Evolutionary conservation across 2,329 filamentous ascomycete species (phyloP).

Genomic region (Aspergillus versicolor): DNA sequence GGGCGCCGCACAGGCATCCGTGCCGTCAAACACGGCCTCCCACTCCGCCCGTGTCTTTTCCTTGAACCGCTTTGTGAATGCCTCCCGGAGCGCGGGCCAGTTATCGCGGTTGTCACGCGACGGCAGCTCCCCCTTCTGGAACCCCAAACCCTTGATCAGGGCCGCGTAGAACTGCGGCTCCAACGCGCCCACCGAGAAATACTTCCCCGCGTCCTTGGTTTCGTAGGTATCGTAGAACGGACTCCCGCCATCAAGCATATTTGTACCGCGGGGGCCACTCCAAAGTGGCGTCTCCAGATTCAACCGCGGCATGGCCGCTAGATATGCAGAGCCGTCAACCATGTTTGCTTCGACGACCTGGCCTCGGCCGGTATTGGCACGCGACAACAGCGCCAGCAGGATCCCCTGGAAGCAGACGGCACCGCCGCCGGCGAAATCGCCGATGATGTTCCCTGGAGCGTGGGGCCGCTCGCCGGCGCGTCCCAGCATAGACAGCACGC

Average conservation of each 20-base stretch:
- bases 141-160: slow-evolving; percentile 65
- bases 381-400: slow-evolving; percentile 71
- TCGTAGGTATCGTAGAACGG: slow-evolving; percentile 90
- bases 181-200: slow-evolving; percentile 84
- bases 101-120: slow-evolving; percentile 57
- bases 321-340: slow-evolving; percentile 83
- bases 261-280: slow-evolving; percentile 65
- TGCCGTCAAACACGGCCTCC: slow-evolving; percentile 83
- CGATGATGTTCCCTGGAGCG: slow-evolving; percentile 79
- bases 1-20: slow-evolving; percentile 89
- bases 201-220: slow-evolving; percentile 69
- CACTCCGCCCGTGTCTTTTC: slow-evolving; percentile 72
- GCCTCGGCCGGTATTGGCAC: slow-evolving; percentile 64
- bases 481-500: slow-evolving; percentile 75
- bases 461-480: slow-evolving; percentile 67
- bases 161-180: slow-evolving; percentile 80
- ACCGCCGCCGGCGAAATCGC: slow-evolving; percentile 89
- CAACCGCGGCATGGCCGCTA: slow-evolving; percentile 75
- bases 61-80: slow-evolving; percentile 66
- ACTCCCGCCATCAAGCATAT: slow-evolving; percentile 78
- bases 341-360: slow-evolving; percentile 96
- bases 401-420: slow-evolving; percentile 79
- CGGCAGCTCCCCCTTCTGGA: slow-evolving; percentile 50
- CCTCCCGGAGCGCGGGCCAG: slow-evolving; percentile 66
- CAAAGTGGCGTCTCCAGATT: slow-evolving; percentile 64